Evolutionary conservation across 305 asterid species (phyloP), one percentile per base, ranked within the genome.

Genomic region (Fraxinus dipetala): DNA sequence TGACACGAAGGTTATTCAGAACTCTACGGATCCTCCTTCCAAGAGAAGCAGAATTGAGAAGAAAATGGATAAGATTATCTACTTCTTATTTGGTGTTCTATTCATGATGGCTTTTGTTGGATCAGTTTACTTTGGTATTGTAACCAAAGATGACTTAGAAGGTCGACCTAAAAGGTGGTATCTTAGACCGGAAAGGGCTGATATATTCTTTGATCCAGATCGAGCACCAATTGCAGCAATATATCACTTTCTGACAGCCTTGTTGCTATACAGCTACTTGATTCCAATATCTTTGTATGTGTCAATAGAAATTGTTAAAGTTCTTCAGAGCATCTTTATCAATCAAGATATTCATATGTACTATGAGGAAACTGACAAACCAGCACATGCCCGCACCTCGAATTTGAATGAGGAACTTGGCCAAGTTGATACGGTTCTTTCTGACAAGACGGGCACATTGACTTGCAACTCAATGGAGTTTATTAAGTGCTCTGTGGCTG

Each of bases 391-490:
- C 2, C 93, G 98, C 2, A 96, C 99, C 75, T 96, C 99, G 4
- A 96, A 95, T 85, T 86, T 95, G 79, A 95, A 92, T 6, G 98
- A 95, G 84, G 99, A 95, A 63, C 88, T 95, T 2, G 99, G 99
- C 36, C 99, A 96, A 82, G 98, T 96, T 35, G 85, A 93, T 75
- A 96, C 99, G 0, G 88, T 94, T 10, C 98, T 96, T 79, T 94
- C 99, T 2, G 98, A 96, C 80, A 96, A 96, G 81, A 96, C 99
- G 0, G 98, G 99, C 28, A 96, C 99, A 2, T 82, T 96, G 86
- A 96, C 99, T 45, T 91, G 96, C 82, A 96, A 96, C 79, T 93
- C 95, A 2, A 96, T 96, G 99, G 99, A 96, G 89, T 96, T 96
- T 81, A 91, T 96, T 51, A 96, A 94, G 89, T 96, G 97, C 81